Evolutionary conservation across 2,329 filamentous ascomycete species (phyloP), one percentile per base, ranked within the genome.

Genomic region (Cercospora zeae-maydis): DNA sequence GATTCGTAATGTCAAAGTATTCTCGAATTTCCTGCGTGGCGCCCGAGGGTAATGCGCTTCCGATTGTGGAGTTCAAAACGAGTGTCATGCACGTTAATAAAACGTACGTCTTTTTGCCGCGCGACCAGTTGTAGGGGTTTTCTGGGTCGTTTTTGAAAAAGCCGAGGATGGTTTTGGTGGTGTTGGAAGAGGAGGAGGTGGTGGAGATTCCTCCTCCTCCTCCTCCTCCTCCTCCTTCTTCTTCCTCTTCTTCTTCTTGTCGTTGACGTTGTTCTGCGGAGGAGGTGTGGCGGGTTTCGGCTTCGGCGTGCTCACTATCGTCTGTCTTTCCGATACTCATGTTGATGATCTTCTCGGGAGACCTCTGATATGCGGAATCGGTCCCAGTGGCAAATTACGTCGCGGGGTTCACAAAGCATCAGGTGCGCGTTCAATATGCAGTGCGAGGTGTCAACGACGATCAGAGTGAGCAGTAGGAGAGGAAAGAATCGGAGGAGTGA

Each of bases 21-120:
- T 75, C 72, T 2, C 81, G 77, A 52, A 90, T 87, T 57, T 80
- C 82, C 2, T 82, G 79, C 1, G 86, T 81, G 13, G 85, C 85
- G 73, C 88, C 88, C 60, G 85, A 85, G 1, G 88, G 86, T 4
- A 91, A 78, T 0, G 86, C 80, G 45, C 84, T 88, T 1, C 84
- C 84, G 76, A 90, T 84, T 9, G 88, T 90, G 27, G 83, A 86
- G 73, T 91, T 91, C 72, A 89, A 79, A 47, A 90, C 86, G 58
- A 83, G 80, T 66, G 83, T 72, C 76, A 86, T 84, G 1, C 82
- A 82, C 0, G 83, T 79, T 27, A 84, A 70, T 1, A 88, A 71
- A 5, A 89, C 80, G 37, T 78, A 76, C 1, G 75, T 66, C 71
- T 89, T 90, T 69, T 80, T 84, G 55, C 39, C 54, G 24, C 54